Evolutionary conservation across 768 basidiomycete species (phyloP).

Genomic region (Melanogaster broomeanus): DNA sequence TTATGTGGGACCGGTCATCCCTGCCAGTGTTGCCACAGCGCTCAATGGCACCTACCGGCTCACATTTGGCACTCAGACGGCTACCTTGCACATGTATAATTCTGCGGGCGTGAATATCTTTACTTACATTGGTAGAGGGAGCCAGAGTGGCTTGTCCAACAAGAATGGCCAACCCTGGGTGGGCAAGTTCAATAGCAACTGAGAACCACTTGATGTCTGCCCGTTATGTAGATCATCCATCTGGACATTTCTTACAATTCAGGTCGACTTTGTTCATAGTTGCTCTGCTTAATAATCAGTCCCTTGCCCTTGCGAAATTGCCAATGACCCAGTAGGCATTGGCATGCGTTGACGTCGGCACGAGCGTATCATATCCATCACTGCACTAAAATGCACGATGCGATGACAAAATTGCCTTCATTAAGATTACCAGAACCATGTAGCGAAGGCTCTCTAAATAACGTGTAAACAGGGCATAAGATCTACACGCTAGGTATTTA

Average conservation of each 20-base stretch:
- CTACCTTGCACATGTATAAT: background rate
- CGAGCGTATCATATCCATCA: too few species aligned
- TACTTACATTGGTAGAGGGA: background rate
- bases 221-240: background rate
- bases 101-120: background rate
- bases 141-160: background rate
- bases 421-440: background rate
- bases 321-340: too few species aligned
- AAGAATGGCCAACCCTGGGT: background rate
- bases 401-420: background rate
- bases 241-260: too few species aligned
- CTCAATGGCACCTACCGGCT: background rate
- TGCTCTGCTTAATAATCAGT: too few species aligned
- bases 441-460: background rate
- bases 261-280: too few species aligned
- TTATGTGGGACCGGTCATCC: background rate
- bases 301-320: too few species aligned
- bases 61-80: background rate
- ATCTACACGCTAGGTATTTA: constrained; percentile 6
- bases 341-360: too few species aligned
- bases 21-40: background rate
- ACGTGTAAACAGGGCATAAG: background rate
- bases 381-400: too few species aligned
- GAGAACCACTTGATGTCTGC: background rate
- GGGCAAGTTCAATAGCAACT: background rate